phyloP scores from a whole-genome alignment of 495 filamentous ascomycete species.

The Cairneyella variabilis region DNA sequence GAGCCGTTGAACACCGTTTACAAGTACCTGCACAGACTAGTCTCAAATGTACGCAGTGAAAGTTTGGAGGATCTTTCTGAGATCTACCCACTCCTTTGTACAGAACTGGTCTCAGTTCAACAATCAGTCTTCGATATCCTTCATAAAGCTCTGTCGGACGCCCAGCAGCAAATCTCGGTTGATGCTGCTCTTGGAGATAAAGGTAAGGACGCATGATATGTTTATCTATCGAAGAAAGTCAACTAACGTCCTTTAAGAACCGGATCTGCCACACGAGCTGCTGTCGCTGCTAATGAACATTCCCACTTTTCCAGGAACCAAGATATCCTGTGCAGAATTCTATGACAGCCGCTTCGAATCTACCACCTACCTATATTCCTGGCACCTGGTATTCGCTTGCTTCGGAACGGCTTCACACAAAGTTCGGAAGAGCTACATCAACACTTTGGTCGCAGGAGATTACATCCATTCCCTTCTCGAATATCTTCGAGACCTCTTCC shows the following conservation, averaged over 20 bases:
- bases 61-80: constrained; percentile 54
- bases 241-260: constrained; percentile 33
- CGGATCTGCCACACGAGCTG: constrained; percentile 63
- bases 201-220: constrained; percentile 26
- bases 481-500: too few species aligned
- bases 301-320: constrained; percentile 41
- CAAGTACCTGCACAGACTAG: constrained; percentile 58
- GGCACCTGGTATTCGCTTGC: constrained; percentile 87
- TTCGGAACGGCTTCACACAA: constrained; percentile 75
- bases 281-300: constrained; percentile 60
- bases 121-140: constrained; percentile 77
- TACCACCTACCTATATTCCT: too few species aligned
- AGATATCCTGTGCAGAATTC: too few species aligned
- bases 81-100: constrained; percentile 69
- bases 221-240: background rate
- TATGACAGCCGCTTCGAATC: too few species aligned
- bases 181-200: constrained; percentile 75
- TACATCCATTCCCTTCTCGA: too few species aligned
- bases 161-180: constrained; percentile 80
- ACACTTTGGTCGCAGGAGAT: constrained; percentile 68
- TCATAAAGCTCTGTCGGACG: constrained; percentile 66
- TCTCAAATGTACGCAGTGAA: constrained; percentile 52
- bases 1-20: constrained; percentile 56
- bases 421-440: constrained; percentile 72
- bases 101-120: constrained; percentile 70